Percentiles rank a stretch among this genome's conserved stretches.
Evolutionary conservation across 2,329 filamentous ascomycete species (phyloP).

Genomic region (Aspergillus terreus): DNA sequence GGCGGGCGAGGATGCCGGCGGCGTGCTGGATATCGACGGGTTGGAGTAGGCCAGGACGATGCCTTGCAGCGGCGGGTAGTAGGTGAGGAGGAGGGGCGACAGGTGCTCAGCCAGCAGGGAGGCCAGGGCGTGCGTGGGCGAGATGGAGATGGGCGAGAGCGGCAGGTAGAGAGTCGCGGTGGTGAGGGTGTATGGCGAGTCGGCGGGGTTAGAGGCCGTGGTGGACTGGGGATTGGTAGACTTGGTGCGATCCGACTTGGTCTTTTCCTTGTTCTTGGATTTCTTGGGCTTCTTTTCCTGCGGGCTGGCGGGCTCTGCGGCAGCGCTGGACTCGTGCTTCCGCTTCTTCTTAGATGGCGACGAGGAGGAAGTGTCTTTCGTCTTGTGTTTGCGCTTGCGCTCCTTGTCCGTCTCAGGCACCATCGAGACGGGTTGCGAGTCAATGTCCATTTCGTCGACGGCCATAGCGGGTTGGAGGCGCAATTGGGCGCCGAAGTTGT

Average conservation of each 20-base stretch:
- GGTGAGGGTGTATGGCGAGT: conserved; percentile 72
- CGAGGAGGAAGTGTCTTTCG: conserved; percentile 39
- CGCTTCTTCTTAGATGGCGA: conserved; percentile 39
- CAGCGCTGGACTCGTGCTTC: conserved; percentile 31
- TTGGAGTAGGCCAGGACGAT: conserved; percentile 54
- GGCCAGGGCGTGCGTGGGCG: conserved; percentile 51
- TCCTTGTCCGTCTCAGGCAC: conserved; percentile 27
- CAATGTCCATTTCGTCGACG: conserved; percentile 39
- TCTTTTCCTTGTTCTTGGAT: conserved; percentile 34
- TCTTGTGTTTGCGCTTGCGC: conserved; percentile 45
- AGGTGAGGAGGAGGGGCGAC: conserved; percentile 60
- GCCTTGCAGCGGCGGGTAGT: conserved; percentile 57
- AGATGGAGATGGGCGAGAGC: conserved; percentile 54
- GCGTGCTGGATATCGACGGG: conserved; percentile 37
- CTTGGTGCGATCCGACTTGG: conserved; percentile 32
- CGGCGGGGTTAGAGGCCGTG: conserved; percentile 28
- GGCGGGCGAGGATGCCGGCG: conserved; percentile 35
- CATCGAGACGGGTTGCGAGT: conserved; percentile 19
- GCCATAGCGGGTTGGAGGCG: conserved; percentile 27
- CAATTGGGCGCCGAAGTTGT: not conserved
- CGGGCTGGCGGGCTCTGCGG: conserved; percentile 18
- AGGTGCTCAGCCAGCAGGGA: conserved; percentile 60
- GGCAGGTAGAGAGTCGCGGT: conserved; percentile 71
- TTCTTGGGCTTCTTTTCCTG: conserved; percentile 28
- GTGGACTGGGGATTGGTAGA: conserved; percentile 5